These are phyloP conservation scores for Xylariaceae sp. DNA, from an alignment of 2,329 filamentous ascomycete genomes.

Conservation along the genomic window DNA sequence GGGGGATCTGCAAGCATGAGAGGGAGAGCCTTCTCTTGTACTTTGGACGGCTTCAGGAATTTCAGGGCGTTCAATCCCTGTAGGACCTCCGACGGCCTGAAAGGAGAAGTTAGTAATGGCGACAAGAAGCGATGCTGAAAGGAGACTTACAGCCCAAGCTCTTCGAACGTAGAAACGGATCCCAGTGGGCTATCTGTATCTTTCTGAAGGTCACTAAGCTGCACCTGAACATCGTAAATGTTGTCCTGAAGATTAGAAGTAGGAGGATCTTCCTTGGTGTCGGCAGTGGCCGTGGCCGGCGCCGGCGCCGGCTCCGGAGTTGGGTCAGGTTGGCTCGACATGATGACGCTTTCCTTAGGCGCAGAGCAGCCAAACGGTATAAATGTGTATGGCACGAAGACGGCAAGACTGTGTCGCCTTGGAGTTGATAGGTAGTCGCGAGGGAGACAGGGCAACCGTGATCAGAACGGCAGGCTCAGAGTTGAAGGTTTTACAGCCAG, in stretches of 20 bases:
- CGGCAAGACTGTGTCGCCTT: neutral
- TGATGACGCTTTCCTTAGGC: slow-evolving; percentile 7
- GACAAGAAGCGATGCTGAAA: neutral
- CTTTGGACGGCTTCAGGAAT: slow-evolving; percentile 94
- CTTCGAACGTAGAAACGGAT: slow-evolving; percentile 76
- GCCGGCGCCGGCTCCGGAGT: slow-evolving; percentile 9
- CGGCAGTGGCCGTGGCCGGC: slow-evolving; percentile 31
- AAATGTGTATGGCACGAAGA: neutral
- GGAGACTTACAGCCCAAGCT: slow-evolving; percentile 70
- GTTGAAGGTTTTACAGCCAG: slow-evolving; percentile 4
- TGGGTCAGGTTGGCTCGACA: slow-evolving; percentile 23
- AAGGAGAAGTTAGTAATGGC: slow-evolving; percentile 9
- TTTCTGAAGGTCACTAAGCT: slow-evolving; percentile 80
- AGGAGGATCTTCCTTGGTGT: slow-evolving; percentile 32
- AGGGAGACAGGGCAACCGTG: neutral
- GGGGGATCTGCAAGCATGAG: slow-evolving; percentile 83
- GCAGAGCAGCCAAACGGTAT: neutral
- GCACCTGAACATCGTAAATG: slow-evolving; percentile 85
- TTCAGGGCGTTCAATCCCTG: slow-evolving; percentile 74
- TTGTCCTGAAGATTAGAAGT: slow-evolving; percentile 58
- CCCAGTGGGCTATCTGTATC: slow-evolving; percentile 83
- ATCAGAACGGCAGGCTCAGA: neutral
- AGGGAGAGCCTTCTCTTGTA: slow-evolving; percentile 90
- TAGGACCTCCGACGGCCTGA: slow-evolving; percentile 44
- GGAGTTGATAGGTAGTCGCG: neutral